Evolutionary conservation across 345 rosid genomes (phyloP).

Genomic region (Odontarrhena argentea): DNA sequence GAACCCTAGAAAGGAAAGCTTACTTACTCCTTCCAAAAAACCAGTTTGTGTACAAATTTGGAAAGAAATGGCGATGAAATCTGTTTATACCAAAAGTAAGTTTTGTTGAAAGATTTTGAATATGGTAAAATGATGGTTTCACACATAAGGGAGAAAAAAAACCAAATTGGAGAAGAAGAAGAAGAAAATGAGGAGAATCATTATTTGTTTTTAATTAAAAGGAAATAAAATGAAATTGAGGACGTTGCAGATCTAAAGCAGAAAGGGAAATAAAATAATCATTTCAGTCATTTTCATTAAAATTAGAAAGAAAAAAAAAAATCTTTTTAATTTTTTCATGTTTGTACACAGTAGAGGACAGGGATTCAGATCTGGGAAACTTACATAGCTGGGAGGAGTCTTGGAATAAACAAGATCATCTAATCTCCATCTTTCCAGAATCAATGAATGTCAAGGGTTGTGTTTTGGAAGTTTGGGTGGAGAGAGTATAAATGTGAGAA

Average conservation of each 20-base stretch:
- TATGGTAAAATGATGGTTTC: conserved; percentile 15
- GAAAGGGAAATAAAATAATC: conserved; percentile 44
- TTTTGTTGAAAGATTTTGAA: conserved; percentile 17
- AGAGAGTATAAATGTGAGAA: conserved; percentile 31
- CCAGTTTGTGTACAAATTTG: background rate
- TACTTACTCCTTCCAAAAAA: conserved; percentile 2
- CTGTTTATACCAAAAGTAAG: conserved; percentile 27
- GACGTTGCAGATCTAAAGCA: conserved; percentile 40
- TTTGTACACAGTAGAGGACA: conserved; percentile 11
- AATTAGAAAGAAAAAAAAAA: background rate
- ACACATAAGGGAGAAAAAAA: conserved; percentile 17
- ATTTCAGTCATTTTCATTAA: background rate
- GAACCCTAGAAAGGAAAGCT: conserved; percentile 26
- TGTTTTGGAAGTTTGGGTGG: too few relatives aligned
- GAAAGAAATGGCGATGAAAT: conserved; percentile 23
- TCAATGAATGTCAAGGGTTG: conserved; percentile 26
- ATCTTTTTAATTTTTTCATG: background rate
- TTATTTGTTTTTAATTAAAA: background rate
- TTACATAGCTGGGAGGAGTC: conserved; percentile 53
- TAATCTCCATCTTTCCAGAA: conserved; percentile 28
- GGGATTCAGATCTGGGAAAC: conserved; percentile 71
- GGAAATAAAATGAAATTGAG: conserved; percentile 33
- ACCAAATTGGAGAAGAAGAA: conserved; percentile 11
- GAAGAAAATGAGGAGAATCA: conserved; percentile 27
- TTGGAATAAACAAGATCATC: conserved; percentile 39